Evolutionary conservation across 2,329 filamentous ascomycete genomes (phyloP), one percentile per base, ranked within the genome.

Genomic region (Fusarium nodosum): DNA sequence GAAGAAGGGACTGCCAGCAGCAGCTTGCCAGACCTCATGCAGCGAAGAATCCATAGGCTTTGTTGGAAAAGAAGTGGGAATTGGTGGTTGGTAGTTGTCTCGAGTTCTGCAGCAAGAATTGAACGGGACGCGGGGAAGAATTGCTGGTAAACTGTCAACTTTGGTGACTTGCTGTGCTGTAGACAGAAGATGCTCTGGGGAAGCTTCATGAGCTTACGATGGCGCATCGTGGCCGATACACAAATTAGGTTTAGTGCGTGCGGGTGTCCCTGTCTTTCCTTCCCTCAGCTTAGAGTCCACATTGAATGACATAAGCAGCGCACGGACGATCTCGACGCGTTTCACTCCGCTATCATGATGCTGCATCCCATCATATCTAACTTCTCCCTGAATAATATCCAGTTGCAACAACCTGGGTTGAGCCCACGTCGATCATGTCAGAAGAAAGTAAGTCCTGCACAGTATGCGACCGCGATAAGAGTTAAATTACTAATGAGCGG

Each of bases 21-120:
- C 93, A 86, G 93, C 92, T 87, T 97, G 91, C 95, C 95, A 98
- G 84, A 97, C 87, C 81, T 96, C 90, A 82, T 91, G 90, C 81
- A 97, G 85, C 86, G 92, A 93, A 77, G 90, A 88, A 88, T 92
- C 90, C 90, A 93, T 92, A 84, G 84, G 85, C 78, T 67, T 60
- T 42, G 58, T 45, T 69, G 66, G 51, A 42, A 45, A 46, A 24
- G 39, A 41, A 44, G 30, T 26, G 18, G 16, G 15, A 13, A 36
- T 13, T 34, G 36, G 13, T 55, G 7, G 33, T 55, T 42, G 42
- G 44, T 33, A 8, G 34, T 50, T 22, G 45, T 38, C 46, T 42
- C 4, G 20, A 9, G 3, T 26, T 11, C 7, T 26, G 7, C 6
- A 5, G 20, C 5, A 16, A 26, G 26, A 28, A n/a, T 45, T 62